Evolutionary conservation across 2,329 filamentous ascomycete genomes (phyloP).

Genomic region (Mariannaea elegans): DNA sequence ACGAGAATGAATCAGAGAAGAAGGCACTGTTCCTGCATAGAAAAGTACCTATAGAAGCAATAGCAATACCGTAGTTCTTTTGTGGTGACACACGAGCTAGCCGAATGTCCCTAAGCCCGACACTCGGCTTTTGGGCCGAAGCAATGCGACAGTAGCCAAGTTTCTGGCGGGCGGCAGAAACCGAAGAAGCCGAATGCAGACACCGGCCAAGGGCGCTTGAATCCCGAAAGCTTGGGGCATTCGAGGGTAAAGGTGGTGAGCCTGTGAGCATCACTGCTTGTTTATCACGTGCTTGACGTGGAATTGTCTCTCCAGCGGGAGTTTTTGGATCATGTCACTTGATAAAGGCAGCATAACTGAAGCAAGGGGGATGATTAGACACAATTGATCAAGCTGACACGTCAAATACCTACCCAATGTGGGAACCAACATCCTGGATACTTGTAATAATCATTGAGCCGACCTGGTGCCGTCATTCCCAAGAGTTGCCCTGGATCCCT

Average conservation of each 20-base stretch:
- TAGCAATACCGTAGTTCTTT: too few species aligned
- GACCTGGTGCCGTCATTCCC: slow-evolving; percentile 26
- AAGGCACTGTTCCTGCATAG: background rate
- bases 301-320: too few species aligned
- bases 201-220: slow-evolving; percentile 27
- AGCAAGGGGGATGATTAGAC: too few species aligned
- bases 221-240: slow-evolving; percentile 35
- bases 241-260: too few species aligned
- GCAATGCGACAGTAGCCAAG: slow-evolving; percentile 36
- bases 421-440: background rate
- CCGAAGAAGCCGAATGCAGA: slow-evolving; percentile 32
- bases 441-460: slow-evolving; percentile 16
- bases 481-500: slow-evolving; percentile 27
- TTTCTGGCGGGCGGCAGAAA: slow-evolving; percentile 22
- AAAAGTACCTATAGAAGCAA: background rate
- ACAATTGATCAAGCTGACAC: background rate
- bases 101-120: background rate
- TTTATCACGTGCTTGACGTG: too few species aligned
- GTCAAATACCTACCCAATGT: too few species aligned
- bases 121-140: slow-evolving; percentile 32
- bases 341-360: too few species aligned
- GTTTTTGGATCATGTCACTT: background rate
- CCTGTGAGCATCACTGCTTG: too few species aligned
- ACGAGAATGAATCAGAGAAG: background rate
- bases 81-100: background rate